Evolutionary conservation across 2,329 filamentous ascomycete genomes (phyloP).

Genomic region (Coniochaeta hoffmannii): DNA sequence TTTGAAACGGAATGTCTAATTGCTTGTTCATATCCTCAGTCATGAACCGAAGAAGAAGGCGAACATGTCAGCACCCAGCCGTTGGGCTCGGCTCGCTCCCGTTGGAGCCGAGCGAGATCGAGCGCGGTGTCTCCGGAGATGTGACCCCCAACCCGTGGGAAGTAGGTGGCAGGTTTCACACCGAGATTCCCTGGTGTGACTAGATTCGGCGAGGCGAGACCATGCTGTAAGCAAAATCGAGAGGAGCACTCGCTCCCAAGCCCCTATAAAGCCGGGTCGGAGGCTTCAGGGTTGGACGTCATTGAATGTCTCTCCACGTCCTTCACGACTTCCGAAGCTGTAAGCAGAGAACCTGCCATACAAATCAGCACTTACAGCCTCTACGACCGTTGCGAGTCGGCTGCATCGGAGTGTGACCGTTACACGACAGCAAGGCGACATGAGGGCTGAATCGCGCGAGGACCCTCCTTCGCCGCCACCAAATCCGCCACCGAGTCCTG

Average conservation of each 20-base stretch:
- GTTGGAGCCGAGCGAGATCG: not conserved
- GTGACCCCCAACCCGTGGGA: not conserved
- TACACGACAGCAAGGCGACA: constrained; percentile 9
- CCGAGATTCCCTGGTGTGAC: not conserved
- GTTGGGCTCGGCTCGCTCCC: not conserved
- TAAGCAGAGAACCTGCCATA: not conserved
- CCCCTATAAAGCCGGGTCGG: not conserved
- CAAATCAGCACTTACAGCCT: not conserved
- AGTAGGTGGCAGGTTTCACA: not conserved
- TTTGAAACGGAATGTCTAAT: not conserved
- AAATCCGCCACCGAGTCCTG: constrained; percentile 29
- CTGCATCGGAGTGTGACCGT: not conserved
- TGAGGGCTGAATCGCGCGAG: constrained; percentile 12
- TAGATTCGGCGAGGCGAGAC: not conserved
- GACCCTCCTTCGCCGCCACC: constrained; percentile 30
- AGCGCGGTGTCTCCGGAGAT: not conserved
- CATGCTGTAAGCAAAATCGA: not conserved
- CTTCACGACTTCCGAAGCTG: not conserved
- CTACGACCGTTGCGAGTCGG: not conserved
- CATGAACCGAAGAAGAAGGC: not conserved
- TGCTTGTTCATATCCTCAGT: not conserved
- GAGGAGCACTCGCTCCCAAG: not conserved
- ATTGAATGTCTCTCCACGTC: not conserved
- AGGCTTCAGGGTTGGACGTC: not conserved
- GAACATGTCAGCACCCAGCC: not conserved